phyloP scores from a whole-genome alignment of 1,139 yeast genomes.

The Candida labiduridarum region DNA sequence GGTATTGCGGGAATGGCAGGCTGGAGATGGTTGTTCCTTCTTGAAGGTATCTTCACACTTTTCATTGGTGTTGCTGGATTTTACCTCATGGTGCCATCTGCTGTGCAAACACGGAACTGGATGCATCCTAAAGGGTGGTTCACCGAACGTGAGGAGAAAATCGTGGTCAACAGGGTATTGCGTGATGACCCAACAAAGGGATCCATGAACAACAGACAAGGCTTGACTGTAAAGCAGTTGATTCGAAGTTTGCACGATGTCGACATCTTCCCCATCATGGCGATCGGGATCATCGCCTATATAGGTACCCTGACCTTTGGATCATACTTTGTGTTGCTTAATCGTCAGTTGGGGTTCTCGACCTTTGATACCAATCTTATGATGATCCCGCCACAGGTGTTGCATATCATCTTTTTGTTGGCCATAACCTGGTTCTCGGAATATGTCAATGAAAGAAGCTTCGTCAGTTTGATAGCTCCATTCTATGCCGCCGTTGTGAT shows the following conservation, averaged over 20 bases:
- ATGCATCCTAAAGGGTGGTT: conserved; percentile 65
- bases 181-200: conserved; percentile 60
- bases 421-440: conserved; percentile 44
- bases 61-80: conserved; percentile 53
- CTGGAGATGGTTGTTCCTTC: conserved; percentile 71
- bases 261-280: conserved; percentile 62
- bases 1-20: conserved; percentile 40
- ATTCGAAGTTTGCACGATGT: conserved; percentile 49
- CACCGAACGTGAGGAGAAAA: conserved; percentile 60
- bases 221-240: conserved; percentile 43
- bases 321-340: conserved; percentile 23
- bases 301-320: conserved; percentile 44
- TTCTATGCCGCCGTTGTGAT: conserved; percentile 41
- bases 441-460: conserved; percentile 35
- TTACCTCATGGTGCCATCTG: conserved; percentile 63
- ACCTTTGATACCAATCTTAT: conserved; percentile 58
- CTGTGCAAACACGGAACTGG: conserved; percentile 56
- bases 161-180: conserved; percentile 61
- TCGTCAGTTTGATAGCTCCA: conserved; percentile 36
- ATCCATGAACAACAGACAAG: conserved; percentile 48
- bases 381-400: conserved; percentile 42
- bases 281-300: conserved; percentile 51
- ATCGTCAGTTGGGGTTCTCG: conserved; percentile 55
- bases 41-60: conserved; percentile 58
- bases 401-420: conserved; percentile 31